These are phyloP conservation scores for Pythium myriotylum DNA, from an alignment of 352 stramenopile genomes.

Conservation along the genomic window DNA sequence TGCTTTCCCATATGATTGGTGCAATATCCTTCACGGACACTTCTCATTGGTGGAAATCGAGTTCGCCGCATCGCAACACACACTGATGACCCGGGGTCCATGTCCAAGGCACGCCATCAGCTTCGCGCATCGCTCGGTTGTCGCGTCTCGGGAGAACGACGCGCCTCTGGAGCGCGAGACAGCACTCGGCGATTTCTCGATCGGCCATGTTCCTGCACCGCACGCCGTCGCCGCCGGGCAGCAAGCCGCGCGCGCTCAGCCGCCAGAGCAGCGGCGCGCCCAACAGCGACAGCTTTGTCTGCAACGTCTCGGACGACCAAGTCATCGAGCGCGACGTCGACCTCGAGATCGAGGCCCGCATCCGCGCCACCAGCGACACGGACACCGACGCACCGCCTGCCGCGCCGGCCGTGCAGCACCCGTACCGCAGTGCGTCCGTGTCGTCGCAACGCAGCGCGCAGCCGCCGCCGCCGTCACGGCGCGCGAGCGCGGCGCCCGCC, in stretches of 20 bases:
- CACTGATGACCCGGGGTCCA: neutral
- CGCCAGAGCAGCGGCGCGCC: constrained; percentile 4
- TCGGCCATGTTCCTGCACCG: constrained; percentile 7
- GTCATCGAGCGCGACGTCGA: constrained; percentile 72
- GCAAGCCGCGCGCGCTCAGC: constrained; percentile 12
- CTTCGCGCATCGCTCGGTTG: no score
- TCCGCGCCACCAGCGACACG: constrained; percentile 33
- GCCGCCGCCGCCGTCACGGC: constrained; percentile 19
- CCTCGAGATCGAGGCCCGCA: constrained; percentile 67
- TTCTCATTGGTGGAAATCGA: constrained; percentile 12
- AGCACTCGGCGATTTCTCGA: constrained; percentile 2
- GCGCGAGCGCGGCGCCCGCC: constrained; percentile 8
- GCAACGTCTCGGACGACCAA: constrained; percentile 65
- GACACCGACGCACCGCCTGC: constrained; percentile 1
- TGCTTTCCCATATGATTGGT: constrained; percentile 12
- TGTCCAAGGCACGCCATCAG: neutral
- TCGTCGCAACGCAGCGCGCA: neutral
- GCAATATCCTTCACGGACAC: neutral
- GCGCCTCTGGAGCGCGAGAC: neutral
- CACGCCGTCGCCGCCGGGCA: constrained; percentile 5
- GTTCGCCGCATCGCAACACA: constrained; percentile 1
- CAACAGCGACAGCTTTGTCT: constrained; percentile 41
- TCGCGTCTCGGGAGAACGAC: no score
- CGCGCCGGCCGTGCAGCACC: neutral
- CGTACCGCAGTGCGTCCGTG: constrained; percentile 2